Conservation (phyloP, 371 early-diverging fungal species). For the Mortierella sp. region DNA sequence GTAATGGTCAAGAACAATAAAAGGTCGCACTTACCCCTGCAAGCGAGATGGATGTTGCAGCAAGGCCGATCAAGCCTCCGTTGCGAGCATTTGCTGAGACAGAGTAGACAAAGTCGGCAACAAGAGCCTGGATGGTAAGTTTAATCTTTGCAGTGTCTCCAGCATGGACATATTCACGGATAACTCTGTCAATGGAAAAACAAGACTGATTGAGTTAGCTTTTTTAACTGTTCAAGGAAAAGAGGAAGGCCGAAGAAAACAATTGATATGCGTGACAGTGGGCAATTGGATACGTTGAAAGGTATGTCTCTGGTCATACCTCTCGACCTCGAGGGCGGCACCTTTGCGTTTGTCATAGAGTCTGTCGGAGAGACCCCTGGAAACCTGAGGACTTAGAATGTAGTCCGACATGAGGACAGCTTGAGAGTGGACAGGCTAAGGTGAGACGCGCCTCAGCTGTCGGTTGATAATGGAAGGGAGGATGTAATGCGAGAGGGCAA, state of each 20-base stretch:
- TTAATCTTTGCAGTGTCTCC: constrained; percentile 68
- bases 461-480: not conserved
- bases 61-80: constrained; percentile 94
- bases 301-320: constrained; percentile 55
- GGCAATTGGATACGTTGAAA: not conserved
- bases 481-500: too few species aligned
- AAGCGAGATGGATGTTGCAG: constrained; percentile 89
- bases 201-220: not conserved
- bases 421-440: not conserved
- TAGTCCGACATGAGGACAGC: constrained; percentile 52
- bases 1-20: not conserved
- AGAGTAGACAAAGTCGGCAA: constrained; percentile 87
- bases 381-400: constrained; percentile 55
- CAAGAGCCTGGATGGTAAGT: constrained; percentile 77
- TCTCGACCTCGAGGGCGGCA: constrained; percentile 91
- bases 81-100: constrained; percentile 84
- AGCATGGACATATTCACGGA: constrained; percentile 71
- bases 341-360: constrained; percentile 91
- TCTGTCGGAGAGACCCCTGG: constrained; percentile 83
- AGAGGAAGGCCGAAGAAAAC: not conserved
- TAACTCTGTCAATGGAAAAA: constrained; percentile 62
- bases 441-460: not conserved
- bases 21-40: constrained; percentile 68
- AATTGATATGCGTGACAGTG: constrained; percentile 5
- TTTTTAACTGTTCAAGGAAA: too few species aligned